Percentiles rank a stretch among this genome's conserved stretches.
These are phyloP conservation scores for Cladosporium sp. DNA, from an alignment of 2,329 filamentous ascomycete species.

Conservation along the genomic window DNA sequence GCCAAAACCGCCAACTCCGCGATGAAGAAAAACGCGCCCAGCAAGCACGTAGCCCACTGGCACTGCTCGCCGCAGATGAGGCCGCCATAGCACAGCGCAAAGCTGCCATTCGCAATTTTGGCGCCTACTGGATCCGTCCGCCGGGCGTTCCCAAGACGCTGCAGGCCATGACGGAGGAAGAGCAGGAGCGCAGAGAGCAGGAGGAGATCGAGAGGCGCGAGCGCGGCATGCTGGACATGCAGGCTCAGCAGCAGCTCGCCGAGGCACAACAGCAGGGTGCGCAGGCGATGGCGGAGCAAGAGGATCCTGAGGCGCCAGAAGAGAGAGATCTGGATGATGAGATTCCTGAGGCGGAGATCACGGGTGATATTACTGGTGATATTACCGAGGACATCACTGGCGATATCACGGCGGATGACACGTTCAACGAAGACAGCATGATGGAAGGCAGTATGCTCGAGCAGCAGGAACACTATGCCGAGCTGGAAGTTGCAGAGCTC, in stretches of 20 bases:
- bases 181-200: slow-evolving; percentile 83
- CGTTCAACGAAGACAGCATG: slow-evolving; percentile 52
- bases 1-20: slow-evolving; percentile 33
- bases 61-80: slow-evolving; percentile 74
- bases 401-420: slow-evolving; percentile 39
- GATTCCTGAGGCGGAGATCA: slow-evolving; percentile 71
- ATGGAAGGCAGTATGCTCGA: slow-evolving; percentile 47
- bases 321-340: slow-evolving; percentile 58
- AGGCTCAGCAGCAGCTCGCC: slow-evolving; percentile 60
- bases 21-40: slow-evolving; percentile 35
- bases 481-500: slow-evolving; percentile 50
- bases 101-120: slow-evolving; percentile 80
- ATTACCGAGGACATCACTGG: slow-evolving; percentile 56
- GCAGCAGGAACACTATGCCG: slow-evolving; percentile 43
- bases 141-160: slow-evolving; percentile 87
- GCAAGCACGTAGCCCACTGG: slow-evolving; percentile 59
- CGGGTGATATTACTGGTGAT: slow-evolving; percentile 40
- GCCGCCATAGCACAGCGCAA: slow-evolving; percentile 73
- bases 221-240: slow-evolving; percentile 70
- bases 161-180: slow-evolving; percentile 86
- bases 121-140: slow-evolving; percentile 85
- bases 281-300: slow-evolving; percentile 43
- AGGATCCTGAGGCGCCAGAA: slow-evolving; percentile 45
- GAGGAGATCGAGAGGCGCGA: slow-evolving; percentile 71
- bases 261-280: slow-evolving; percentile 41